A percentile compares a stretch with the other conserved stretches of the same genome.
phyloP scores from a whole-genome alignment of 257 asterid genomes.

The Verbascum thapsus region DNA sequence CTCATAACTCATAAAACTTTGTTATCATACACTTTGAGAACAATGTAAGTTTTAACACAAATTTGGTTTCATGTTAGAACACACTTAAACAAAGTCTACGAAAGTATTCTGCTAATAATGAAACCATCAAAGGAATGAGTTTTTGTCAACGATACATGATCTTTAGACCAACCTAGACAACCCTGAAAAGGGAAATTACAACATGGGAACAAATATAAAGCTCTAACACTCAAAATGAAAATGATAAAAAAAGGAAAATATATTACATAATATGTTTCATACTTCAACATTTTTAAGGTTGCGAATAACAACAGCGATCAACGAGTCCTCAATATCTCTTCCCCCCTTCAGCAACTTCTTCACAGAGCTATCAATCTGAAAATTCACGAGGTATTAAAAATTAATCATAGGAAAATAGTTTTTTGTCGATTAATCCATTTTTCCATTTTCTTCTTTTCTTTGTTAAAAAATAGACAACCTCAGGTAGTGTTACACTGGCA shows the following conservation, averaged over 20 bases:
- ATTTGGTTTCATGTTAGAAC: no score
- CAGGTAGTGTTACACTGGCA: constrained; percentile 64
- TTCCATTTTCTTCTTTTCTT: neutral
- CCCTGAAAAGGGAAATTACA: neutral
- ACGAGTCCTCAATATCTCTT: constrained; percentile 63
- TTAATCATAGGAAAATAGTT: no score
- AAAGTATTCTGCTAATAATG: no score
- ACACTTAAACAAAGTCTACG: no score
- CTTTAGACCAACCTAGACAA: neutral
- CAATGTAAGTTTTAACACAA: neutral
- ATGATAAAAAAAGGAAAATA: constrained; percentile 5
- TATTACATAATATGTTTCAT: constrained; percentile 31
- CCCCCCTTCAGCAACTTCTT: constrained; percentile 70
- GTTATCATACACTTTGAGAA: constrained; percentile 6
- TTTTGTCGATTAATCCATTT: no score
- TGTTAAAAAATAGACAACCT: constrained; percentile 50
- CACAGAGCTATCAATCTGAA: constrained; percentile 68
- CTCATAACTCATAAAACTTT: neutral
- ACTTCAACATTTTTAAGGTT: constrained; percentile 87
- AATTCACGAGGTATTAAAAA: constrained; percentile 9
- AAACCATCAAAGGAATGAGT: no score
- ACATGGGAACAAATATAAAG: neutral
- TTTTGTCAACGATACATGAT: neutral
- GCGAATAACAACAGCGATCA: constrained; percentile 82
- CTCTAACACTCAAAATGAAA: constrained; percentile 14